Evolutionary conservation across 1,139 yeast species (phyloP).

Genomic region (Geotrichum cucujoidarum): DNA sequence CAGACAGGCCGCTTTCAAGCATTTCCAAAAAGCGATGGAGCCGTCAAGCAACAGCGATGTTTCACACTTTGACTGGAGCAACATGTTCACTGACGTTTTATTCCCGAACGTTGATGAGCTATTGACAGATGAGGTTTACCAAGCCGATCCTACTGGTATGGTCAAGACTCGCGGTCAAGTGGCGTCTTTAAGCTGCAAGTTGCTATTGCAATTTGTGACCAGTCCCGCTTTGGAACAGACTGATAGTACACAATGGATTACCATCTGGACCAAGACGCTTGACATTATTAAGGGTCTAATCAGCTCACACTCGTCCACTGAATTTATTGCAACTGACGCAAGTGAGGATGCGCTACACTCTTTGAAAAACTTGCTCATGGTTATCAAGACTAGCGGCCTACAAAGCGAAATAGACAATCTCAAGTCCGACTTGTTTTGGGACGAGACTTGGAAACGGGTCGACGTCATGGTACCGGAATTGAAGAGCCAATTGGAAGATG

Average conservation of each 20-base stretch:
- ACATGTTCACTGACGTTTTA: conserved; percentile 63
- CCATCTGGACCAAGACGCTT: conserved; percentile 44
- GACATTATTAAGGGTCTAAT: conserved; percentile 47
- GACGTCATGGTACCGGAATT: conserved; percentile 46
- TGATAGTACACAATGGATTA: conserved; percentile 35
- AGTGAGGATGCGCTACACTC: conserved; percentile 57
- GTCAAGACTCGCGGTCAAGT: conserved; percentile 61
- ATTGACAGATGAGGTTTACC: conserved; percentile 60
- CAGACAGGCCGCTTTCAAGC: conserved; percentile 53
- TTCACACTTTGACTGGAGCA: conserved; percentile 36
- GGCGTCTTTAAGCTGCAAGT: conserved; percentile 62
- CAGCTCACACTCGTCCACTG: conserved; percentile 21
- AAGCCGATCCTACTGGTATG: conserved; percentile 62
- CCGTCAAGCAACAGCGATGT: conserved; percentile 41
- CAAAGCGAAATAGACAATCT: conserved; percentile 35
- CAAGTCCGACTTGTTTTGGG: conserved; percentile 36
- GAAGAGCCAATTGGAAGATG: conserved; percentile 30
- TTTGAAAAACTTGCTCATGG: conserved; percentile 53
- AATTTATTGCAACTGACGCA: neutral
- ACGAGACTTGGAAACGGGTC: conserved; percentile 44
- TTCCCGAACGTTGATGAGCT: conserved; percentile 69
- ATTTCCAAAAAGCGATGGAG: conserved; percentile 46
- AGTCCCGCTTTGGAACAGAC: conserved; percentile 32
- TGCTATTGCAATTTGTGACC: conserved; percentile 54
- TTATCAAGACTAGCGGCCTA: conserved; percentile 40